These are phyloP conservation scores for Aspergillus leporis DNA, from an alignment of 495 filamentous ascomycete genomes.

Conservation along the genomic window DNA sequence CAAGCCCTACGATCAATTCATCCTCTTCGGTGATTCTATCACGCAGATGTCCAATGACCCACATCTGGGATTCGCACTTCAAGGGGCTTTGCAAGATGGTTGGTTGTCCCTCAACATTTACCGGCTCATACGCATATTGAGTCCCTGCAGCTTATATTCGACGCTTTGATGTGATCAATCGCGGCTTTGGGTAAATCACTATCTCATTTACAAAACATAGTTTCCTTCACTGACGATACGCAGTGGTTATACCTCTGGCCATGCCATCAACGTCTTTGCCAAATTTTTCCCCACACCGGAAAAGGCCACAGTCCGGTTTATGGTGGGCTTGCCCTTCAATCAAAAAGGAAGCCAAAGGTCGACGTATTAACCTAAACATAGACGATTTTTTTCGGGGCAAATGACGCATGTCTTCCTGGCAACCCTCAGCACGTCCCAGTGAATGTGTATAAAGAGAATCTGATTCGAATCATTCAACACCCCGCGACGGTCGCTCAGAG, in stretches of 20 bases:
- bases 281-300: constrained; percentile 57
- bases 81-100: constrained; percentile 72
- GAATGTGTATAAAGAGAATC: constrained; percentile 67
- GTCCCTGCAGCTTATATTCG: constrained; percentile 55
- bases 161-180: constrained; percentile 66
- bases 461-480: constrained; percentile 69
- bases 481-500: constrained; percentile 65
- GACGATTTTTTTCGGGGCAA: constrained; percentile 84
- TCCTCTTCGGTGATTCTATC: constrained; percentile 83
- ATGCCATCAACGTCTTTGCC: constrained; percentile 60
- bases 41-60: constrained; percentile 62
- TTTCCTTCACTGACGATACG: not conserved
- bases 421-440: constrained; percentile 73
- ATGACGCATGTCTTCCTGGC: constrained; percentile 70
- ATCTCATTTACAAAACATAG: not conserved
- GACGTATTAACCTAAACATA: constrained; percentile 30
- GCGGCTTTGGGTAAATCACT: constrained; percentile 59
- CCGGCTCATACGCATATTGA: constrained; percentile 3
- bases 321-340: constrained; percentile 55
- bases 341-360: not conserved
- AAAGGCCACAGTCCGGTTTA: constrained; percentile 58
- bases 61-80: constrained; percentile 66
- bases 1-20: constrained; percentile 63
- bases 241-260: constrained; percentile 68
- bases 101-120: constrained; percentile 15